phyloP scores from a whole-genome alignment of 2,329 filamentous ascomycete genomes.

The Parascedosporium putredinis region DNA sequence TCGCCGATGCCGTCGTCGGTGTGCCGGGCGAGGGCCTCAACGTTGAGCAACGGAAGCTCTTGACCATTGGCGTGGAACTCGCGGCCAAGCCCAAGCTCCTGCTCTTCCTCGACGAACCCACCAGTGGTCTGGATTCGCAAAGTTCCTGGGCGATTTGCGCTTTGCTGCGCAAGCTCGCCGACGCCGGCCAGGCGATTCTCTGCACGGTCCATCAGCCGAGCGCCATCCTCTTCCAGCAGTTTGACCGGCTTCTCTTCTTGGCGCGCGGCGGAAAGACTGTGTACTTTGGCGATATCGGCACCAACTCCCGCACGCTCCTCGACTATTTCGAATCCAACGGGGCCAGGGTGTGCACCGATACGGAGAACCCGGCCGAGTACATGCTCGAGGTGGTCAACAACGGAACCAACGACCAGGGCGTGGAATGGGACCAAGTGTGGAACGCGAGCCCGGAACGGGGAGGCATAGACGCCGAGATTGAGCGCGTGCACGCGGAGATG shows the following conservation, averaged over 20 bases:
- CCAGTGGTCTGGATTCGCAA: constrained; percentile 52
- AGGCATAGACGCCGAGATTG: constrained; percentile 49
- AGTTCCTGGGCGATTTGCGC: constrained; percentile 53
- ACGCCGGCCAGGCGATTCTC: constrained; percentile 40
- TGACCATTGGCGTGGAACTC: constrained; percentile 52
- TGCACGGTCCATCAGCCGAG: constrained; percentile 47
- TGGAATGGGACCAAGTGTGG: constrained; percentile 63
- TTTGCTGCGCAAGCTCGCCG: constrained; percentile 51
- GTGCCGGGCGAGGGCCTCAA: constrained; percentile 50
- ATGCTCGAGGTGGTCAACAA: constrained; percentile 50
- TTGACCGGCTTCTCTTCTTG: constrained; percentile 54
- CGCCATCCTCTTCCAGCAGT: constrained; percentile 40
- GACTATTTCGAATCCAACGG: constrained; percentile 58
- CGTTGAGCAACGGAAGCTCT: constrained; percentile 50
- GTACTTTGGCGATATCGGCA: constrained; percentile 58
- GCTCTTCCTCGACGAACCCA: constrained; percentile 53
- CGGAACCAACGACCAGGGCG: constrained; percentile 24
- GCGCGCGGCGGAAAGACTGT: constrained; percentile 56
- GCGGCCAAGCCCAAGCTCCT: constrained; percentile 47
- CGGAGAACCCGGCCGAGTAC: constrained; percentile 67
- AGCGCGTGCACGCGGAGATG: constrained; percentile 46
- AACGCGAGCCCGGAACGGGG: constrained; percentile 39
- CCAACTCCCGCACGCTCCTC: constrained; percentile 44
- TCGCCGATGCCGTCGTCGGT: constrained; percentile 55
- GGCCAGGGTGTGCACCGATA: constrained; percentile 43